Percentiles rank a stretch among this genome's conserved stretches.
These are phyloP conservation scores for Plectosphaerella plurivora DNA, from an alignment of 2,329 filamentous ascomycete species.

Conservation along the genomic window DNA sequence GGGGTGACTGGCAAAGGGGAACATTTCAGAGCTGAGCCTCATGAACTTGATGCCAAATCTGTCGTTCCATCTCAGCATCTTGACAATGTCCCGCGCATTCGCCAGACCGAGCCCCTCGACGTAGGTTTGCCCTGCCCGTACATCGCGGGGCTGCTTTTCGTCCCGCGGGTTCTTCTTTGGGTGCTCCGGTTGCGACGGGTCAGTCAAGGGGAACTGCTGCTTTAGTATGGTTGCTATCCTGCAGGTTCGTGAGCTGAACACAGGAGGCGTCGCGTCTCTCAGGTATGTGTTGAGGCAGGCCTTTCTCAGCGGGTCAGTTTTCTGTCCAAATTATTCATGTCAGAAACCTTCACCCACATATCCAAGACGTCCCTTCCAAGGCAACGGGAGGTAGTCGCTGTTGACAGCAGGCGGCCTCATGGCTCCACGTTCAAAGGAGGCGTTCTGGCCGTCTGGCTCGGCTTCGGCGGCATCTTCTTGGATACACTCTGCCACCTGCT, in stretches of 20 bases:
- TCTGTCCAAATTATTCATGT: not conserved
- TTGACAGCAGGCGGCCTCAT: slow-evolving; percentile 69
- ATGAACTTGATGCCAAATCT: slow-evolving; percentile 89
- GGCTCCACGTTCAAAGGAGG: slow-evolving; percentile 29
- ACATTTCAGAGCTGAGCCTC: slow-evolving; percentile 92
- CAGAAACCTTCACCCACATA: slow-evolving; percentile 57
- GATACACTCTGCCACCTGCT: slow-evolving; percentile 15
- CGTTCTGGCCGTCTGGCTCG: slow-evolving; percentile 14
- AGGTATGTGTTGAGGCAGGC: slow-evolving; percentile 93
- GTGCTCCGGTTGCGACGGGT: slow-evolving; percentile 74
- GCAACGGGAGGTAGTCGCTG: slow-evolving; percentile 76
- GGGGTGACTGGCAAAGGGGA: slow-evolving; percentile 87
- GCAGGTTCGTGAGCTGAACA: slow-evolving; percentile 89
- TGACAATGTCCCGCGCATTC: slow-evolving; percentile 77
- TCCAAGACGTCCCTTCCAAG: slow-evolving; percentile 84
- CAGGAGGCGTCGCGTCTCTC: slow-evolving; percentile 71
- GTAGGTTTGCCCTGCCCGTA: slow-evolving; percentile 64
- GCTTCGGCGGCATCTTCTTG: slow-evolving; percentile 5
- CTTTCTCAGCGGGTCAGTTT: slow-evolving; percentile 27
- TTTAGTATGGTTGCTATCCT: slow-evolving; percentile 87
- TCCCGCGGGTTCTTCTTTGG: slow-evolving; percentile 83
- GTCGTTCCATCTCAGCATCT: slow-evolving; percentile 90
- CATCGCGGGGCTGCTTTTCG: slow-evolving; percentile 61
- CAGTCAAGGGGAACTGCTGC: slow-evolving; percentile 74
- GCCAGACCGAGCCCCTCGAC: slow-evolving; percentile 74